phyloP scores from a whole-genome alignment of 345 rosid genomes.

The Gossypium thurberi region DNA sequence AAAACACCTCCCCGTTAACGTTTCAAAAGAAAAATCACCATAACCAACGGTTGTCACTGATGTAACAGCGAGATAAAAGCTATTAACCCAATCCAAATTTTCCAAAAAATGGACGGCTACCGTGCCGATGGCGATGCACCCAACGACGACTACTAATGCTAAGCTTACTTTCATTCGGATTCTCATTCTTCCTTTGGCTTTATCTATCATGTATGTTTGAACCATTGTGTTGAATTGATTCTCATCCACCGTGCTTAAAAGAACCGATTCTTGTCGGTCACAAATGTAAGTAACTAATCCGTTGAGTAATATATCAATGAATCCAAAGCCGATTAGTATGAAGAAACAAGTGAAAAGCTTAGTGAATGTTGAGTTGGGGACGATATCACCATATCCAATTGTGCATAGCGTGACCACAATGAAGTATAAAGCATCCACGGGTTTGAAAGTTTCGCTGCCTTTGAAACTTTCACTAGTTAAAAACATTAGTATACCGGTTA shows the following conservation, averaged over 20 bases:
- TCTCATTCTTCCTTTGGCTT: constrained; percentile 58
- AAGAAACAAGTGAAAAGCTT: constrained; percentile 53
- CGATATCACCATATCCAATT: constrained; percentile 63
- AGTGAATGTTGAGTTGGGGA: constrained; percentile 48
- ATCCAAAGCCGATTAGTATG: constrained; percentile 56
- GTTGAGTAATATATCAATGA: constrained; percentile 49
- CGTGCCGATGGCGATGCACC: constrained; percentile 48
- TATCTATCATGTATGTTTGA: constrained; percentile 45
- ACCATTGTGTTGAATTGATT: constrained; percentile 39
- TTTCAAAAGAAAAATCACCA: constrained; percentile 50
- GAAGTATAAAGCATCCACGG: constrained; percentile 60
- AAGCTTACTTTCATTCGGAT: constrained; percentile 49
- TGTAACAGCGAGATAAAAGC: constrained; percentile 55
- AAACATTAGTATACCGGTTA: constrained; percentile 29
- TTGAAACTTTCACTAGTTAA: constrained; percentile 25
- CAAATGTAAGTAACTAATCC: constrained; percentile 61
- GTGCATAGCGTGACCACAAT: constrained; percentile 63
- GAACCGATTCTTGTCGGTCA: constrained; percentile 48
- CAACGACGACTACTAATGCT: constrained; percentile 41
- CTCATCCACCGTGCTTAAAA: constrained; percentile 50
- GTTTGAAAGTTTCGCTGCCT: constrained; percentile 34
- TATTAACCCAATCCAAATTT: constrained; percentile 49
- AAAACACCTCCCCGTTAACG: constrained; percentile 46
- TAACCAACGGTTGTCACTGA: constrained; percentile 69
- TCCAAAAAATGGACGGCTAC: constrained; percentile 38